Evolutionary conservation across 2,329 filamentous ascomycete species (phyloP).

Genomic region (Scytalidium lignicola): DNA sequence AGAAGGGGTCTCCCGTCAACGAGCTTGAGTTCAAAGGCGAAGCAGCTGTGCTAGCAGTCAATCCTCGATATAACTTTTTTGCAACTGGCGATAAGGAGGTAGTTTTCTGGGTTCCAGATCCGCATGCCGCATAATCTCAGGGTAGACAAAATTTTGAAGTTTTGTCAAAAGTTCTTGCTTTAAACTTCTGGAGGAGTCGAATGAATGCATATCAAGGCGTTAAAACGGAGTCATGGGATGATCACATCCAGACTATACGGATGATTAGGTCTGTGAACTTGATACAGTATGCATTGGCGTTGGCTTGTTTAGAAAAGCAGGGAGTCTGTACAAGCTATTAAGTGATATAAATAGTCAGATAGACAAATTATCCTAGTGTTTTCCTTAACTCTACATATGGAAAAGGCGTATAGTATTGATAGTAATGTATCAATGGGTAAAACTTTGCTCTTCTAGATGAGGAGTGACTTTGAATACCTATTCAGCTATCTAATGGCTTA

Average conservation of each 20-base stretch:
- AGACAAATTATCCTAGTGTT: no score
- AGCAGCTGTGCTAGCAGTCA: constrained; percentile 76
- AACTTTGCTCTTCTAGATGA: no score
- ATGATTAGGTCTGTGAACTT: neutral
- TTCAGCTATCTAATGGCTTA: no score
- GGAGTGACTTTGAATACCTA: no score
- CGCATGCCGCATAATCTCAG: constrained; percentile 23
- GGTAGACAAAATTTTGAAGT: neutral
- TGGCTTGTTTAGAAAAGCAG: neutral
- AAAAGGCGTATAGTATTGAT: no score
- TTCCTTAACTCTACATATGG: no score
- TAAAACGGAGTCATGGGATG: neutral
- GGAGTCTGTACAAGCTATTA: no score
- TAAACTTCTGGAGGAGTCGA: neutral
- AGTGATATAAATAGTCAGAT: no score
- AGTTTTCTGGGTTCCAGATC: constrained; percentile 72
- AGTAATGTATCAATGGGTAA: no score
- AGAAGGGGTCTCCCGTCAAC: constrained; percentile 58
- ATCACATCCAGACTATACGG: neutral
- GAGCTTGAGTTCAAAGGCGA: constrained; percentile 62
- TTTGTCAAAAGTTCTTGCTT: neutral
- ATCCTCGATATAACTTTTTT: constrained; percentile 87
- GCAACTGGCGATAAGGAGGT: constrained; percentile 84
- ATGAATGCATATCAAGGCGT: neutral
- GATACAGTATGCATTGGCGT: neutral